Conservation (phyloP, 2,329 filamentous ascomycete species). For the Scedosporium boydii region DNA sequence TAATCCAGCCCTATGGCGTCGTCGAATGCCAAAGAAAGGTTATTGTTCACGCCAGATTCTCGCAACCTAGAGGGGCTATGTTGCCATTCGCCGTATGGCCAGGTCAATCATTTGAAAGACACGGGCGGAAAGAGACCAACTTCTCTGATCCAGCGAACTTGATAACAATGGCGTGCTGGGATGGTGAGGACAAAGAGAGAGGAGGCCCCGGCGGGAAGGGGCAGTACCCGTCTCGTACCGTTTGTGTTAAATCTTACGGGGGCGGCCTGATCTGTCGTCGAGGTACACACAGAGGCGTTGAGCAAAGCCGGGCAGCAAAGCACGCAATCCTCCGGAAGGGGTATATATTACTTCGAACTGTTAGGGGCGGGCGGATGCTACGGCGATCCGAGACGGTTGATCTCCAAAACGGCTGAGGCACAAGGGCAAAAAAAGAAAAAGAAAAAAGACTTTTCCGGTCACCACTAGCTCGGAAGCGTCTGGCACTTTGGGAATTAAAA, state of each 20-base stretch:
- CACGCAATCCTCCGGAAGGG: not conserved
- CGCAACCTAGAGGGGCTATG: not conserved
- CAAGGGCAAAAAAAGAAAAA: not conserved
- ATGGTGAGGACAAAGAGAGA: not conserved
- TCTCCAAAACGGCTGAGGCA: not conserved
- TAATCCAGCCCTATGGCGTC: not conserved
- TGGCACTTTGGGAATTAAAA: too few species aligned
- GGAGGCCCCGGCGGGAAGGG: not conserved
- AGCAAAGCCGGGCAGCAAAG: not conserved
- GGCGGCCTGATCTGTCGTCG: too few species aligned
- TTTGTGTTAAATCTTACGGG: too few species aligned
- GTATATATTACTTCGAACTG: not conserved
- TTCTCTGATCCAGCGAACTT: not conserved
- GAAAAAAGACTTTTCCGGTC: too few species aligned
- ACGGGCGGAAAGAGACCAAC: not conserved
- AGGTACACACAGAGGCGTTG: not conserved
- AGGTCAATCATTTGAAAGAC: not conserved
- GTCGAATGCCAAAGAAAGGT: not conserved
- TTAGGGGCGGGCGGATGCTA: not conserved
- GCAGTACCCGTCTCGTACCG: too few species aligned
- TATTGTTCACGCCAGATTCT: not conserved
- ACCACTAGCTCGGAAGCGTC: too few species aligned
- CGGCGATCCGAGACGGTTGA: not conserved
- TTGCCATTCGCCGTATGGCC: not conserved
- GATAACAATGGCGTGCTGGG: not conserved